Evolutionary conservation across 2,329 filamentous ascomycete species (phyloP).

Genomic region (Ophiostoma himal-ulmi): DNA sequence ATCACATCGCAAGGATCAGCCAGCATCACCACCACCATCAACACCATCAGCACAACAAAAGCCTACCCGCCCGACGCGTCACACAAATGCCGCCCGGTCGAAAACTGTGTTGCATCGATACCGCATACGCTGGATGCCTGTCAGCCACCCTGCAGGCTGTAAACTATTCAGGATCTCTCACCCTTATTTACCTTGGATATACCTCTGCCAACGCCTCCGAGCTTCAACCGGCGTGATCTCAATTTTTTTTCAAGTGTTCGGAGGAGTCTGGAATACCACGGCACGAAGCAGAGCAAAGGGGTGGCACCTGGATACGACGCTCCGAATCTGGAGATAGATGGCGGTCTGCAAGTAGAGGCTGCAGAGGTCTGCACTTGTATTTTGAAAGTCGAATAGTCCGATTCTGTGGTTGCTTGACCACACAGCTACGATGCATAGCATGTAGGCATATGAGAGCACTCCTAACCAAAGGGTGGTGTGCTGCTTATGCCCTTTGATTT

Average conservation of each 20-base stretch:
- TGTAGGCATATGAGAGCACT: too few species aligned
- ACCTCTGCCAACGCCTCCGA: background rate
- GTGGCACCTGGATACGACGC: background rate
- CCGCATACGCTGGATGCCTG: background rate
- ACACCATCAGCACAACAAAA: background rate
- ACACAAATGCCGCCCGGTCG: constrained; percentile 4
- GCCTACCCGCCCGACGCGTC: background rate
- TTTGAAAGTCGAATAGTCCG: too few species aligned
- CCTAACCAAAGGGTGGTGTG: too few species aligned
- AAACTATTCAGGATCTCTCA: too few species aligned
- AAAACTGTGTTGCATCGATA: background rate
- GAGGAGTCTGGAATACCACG: background rate
- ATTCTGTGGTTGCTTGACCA: too few species aligned
- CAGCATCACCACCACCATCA: background rate
- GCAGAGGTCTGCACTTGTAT: too few species aligned
- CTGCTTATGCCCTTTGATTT: too few species aligned
- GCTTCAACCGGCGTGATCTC: background rate
- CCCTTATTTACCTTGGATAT: too few species aligned
- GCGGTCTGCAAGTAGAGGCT: background rate
- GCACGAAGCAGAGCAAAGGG: background rate
- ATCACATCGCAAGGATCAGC: background rate
- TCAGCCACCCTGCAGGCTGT: background rate
- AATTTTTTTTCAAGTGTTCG: background rate
- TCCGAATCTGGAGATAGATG: constrained; percentile 1
- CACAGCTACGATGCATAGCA: too few species aligned